Base-by-base conservation (phyloP, 1,284 basidiomycete genomes). In the Gomphus bonarii region DNA sequence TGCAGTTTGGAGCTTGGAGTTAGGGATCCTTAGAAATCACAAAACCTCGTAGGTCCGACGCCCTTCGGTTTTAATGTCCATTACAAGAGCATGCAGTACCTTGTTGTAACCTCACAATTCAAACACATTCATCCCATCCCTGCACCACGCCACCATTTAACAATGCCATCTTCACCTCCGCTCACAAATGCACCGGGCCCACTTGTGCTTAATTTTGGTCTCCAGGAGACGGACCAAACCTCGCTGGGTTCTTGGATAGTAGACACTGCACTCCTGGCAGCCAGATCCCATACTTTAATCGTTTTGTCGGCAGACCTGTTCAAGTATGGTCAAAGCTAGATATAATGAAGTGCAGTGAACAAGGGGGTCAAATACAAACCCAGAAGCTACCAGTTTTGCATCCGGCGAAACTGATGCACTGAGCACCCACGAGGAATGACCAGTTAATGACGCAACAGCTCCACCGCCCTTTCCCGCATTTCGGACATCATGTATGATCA, bases 231-330 rank as follows among this genome's bases (percentile, higher is more conserved):
- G 16, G 81, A 77, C 91, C 91, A 95, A 1, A 94, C 87, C 65
- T 91, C 88, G 18, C 84, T 85, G 1, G 81, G 80, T 52, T 91
- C 85, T 62, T 85, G 80, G 5, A 85, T 76, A 0, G 88, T 91
- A 35, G 82, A 88, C 4, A 94, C 89, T 28, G 84, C 82, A 1
- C 83, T 74, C 8, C 90, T 82, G 31, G 89, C 79, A 1, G 76
- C 80, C 48, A 94, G 78, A 65, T 95, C 91, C 91, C 91, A 95
- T 3, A 94, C 80, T 67, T 91, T 91, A 63, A 91, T 82, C 1
- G 82, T 83, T 67, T 85, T 87, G 70, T 95, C 91, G 12, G 90
- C 86, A 47, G 88, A 90, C 12, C 88, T 90, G 61, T 33, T 28
- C n/a, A 44, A 35, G 50, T 14, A 30, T 35, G 12, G 14, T 31